Base-by-base conservation (phyloP, 768 basidiomycete species). In the Russula abietina region DNA sequence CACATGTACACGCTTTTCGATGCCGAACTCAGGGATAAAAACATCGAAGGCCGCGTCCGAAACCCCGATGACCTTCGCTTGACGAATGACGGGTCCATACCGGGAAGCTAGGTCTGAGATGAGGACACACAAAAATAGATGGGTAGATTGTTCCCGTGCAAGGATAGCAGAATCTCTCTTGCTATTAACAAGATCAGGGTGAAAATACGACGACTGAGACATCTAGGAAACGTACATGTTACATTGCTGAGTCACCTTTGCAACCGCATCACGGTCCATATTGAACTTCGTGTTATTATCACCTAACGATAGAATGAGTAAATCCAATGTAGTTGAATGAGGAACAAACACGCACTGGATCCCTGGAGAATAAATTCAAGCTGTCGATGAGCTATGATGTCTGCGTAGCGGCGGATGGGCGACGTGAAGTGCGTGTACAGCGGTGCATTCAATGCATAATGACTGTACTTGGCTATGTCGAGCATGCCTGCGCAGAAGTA, bases 401-500 rank as follows among this genome's bases (percentile, higher is more conserved):
- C 97, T 55, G 93, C 92, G 71, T 94, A 93, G 22, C 92, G 89
- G 55, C 92, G 86, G 69, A 97, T 94, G 10, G 94, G 97, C 6
- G 88, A 93, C 0, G 91, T 93, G 76, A 91, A 93, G 73, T 93
- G 90, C 10, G 89, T 96, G 77, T 98, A 99, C 49, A 99, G 80
- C 19, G 97, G 94, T 6, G 84, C 78, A 67, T 86, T 96, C 67
- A 98, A 78, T 0, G 95, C 87, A 73, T 92, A 98, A 75, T 99
- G 97, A 33, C 84, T 77, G 71, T 98, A 99, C 78, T 98, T 98
- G 46, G 94, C 93, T 70, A 99, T 99, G 74, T 99, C 97, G 69
- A 99, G 79, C 96, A 98, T 98, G 66, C 97, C 97, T 28, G 94
- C 84, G 72, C 97, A 99, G 86, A 98, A 98, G 76, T 99, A 99